Evolutionary conservation across 805 yeast species (phyloP).

Genomic region (Cyberlindnera saturnus): DNA sequence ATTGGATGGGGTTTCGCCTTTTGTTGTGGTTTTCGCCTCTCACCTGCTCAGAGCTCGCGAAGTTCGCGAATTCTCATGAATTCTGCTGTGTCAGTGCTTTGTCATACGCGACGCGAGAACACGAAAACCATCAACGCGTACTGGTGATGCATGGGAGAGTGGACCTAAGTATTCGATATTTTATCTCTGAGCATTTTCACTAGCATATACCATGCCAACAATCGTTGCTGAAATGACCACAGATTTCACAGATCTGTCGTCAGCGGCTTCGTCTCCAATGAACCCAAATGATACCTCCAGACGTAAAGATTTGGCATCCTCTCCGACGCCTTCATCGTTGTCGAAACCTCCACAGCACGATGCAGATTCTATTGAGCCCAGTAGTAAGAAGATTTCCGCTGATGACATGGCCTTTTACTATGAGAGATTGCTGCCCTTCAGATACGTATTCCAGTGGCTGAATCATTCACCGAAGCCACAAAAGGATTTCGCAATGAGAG

Average conservation of each 20-base stretch:
- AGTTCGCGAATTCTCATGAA: too few relatives aligned
- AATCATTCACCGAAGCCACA: conserved; percentile 76
- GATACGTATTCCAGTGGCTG: conserved; percentile 79
- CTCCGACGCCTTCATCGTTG: conserved; percentile 11
- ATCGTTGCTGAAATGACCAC: conserved; percentile 10
- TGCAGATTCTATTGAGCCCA: neutral
- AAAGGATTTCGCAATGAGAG: conserved; percentile 79
- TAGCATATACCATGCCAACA: conserved; percentile 14
- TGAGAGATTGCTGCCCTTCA: conserved; percentile 67
- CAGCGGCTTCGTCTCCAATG: conserved; percentile 21
- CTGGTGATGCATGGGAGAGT: too few relatives aligned
- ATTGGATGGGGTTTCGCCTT: too few relatives aligned
- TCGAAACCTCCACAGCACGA: neutral
- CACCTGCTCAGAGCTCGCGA: too few relatives aligned
- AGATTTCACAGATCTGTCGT: conserved; percentile 10
- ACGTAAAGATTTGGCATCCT: conserved; percentile 12
- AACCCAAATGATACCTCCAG: conserved; percentile 12
- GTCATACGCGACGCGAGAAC: too few relatives aligned
- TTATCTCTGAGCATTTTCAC: too few relatives aligned
- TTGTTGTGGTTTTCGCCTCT: too few relatives aligned
- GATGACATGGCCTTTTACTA: conserved; percentile 73
- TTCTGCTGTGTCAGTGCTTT: too few relatives aligned
- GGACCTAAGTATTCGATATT: too few relatives aligned
- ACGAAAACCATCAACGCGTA: too few relatives aligned
- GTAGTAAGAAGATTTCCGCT: conserved; percentile 14